Base-by-base conservation (phyloP, 768 basidiomycete species). In the Termitomyces sp. region DNA sequence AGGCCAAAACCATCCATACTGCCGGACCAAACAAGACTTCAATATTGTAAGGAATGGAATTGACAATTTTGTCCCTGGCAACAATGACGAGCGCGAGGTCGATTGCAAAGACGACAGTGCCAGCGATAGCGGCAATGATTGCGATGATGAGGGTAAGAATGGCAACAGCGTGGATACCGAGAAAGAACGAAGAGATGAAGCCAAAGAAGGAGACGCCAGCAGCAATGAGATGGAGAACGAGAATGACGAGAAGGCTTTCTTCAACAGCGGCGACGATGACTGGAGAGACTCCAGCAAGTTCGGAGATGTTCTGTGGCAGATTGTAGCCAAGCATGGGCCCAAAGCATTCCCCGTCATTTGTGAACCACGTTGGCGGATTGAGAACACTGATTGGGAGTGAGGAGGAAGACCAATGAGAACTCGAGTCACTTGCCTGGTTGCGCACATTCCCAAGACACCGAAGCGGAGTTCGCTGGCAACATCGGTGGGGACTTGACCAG, bases 381-480 rank as follows among this genome's bases (percentile, higher is more conserved):
- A 73, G 64, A 3, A 60, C 66, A 57, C 73, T 74, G 59, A 25
- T 64, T 66, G 31, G 62, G 51, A 17, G 32, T 38, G 46, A 47
- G 36, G 46, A 54, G 9, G 29, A 49, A 47, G 14, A 8, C n/a
- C 38, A 5, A 43, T 3, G 29, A 45, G 47, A 20, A 12, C 15
- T 11, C 46, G 25, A 17, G 42, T 11, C 15, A 49, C 36, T 25
- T 11, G 76, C 43, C 72, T 74, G 1, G 75, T 73, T 1, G 86
- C 86, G 72, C 93, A 95, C 40, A 87, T 79, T 0, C 93, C 93
- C 88, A 92, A 94, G 5, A 93, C 87, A 4, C 93, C 93, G 63
- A 93, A 88, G 40, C 84, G 80, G 10, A 92, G 72, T 65, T 80
- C 76, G 4, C 85, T 87, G 34, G 86, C 85, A 12, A 85, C 72